Evolutionary conservation across 1,284 basidiomycete species (phyloP), one percentile per base, ranked within the genome.

Genomic region (Ustilago hordei): DNA sequence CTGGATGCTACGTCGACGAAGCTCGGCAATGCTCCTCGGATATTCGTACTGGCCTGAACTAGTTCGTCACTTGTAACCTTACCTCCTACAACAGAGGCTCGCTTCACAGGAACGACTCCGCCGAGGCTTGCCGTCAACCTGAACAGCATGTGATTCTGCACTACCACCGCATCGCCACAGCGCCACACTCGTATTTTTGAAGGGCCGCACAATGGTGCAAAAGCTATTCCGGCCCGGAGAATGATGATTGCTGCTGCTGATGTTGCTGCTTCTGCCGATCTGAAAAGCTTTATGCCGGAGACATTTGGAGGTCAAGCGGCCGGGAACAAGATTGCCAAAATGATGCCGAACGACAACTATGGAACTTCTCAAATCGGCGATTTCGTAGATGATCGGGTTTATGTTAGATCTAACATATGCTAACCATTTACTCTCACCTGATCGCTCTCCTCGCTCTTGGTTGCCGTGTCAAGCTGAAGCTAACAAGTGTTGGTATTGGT

Each of bases 401-500:
- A 12, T 28, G 28, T 31, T 17, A 32, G 28, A 50, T 4, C 48
- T 17, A 8, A 7, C 4, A 8, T 15, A 1, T 19, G 6, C 23
- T 32, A n/a, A 54, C 52, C 13, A 1, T 32, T 13, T 7, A 0
- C 17, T 4, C 23, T 28, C 52, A 54, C 35, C 8, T 54, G 52
- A 38, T n/a, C 17, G 6, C 28, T 19, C 34, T 54, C n/a, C 52
- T 13, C 52, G 52, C 32, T 35, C 31, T 53, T 53, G 50, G 32
- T 53, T 53, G 50, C 50, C 50, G 32, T 53, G 50, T 34, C 12
- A 11, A 48, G 11, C 9, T 32, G n/a, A n/a, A 52, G 48, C 28
- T 28, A 13, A 54, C 23, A 38, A 50, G 52, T 54, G 52, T 36
- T 54, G 52, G 35, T 54, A 34, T 54, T 38, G 43, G 43, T 45